Evolutionary conservation across 1,284 basidiomycete genomes (phyloP), one percentile per base, ranked within the genome.

Genomic region (Tylopilus orsonianus): DNA sequence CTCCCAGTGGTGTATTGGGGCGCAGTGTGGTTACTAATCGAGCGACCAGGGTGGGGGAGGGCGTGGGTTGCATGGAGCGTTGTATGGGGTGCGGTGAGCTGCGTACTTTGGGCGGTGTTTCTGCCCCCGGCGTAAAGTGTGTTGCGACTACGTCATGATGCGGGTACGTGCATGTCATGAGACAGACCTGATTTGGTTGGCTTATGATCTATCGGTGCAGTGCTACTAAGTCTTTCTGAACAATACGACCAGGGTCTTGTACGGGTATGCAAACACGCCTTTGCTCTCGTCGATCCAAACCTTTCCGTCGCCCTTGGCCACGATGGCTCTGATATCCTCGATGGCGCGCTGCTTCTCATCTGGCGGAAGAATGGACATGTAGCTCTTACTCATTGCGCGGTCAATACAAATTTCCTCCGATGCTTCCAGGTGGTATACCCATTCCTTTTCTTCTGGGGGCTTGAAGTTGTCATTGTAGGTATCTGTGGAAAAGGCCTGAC

Each of bases 1-100:
- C 77, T 94, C 67, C 95, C 95, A 0, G 72, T 87, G 39, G 71
- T 86, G 0, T 94, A 93, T 68, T 97, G 94, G 94, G 85, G 81
- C 12, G 83, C 85, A 4, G 83, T 90, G 1, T 74, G 75, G 66
- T 67, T 94, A 27, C 60, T 87, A 27, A 56, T 82, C 18, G 69
- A 75, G 52, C 61, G 71, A 33, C 75, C 75, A 5, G 54, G 50
- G n/a, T 68, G 66, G 61, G 81, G 80, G 4, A 68, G 57, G 50
- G 64, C 62, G 41, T 91, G 89, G 82, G 67, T 91, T 6, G 65
- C 64, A 8, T 97, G 93, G 85, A 83, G 82, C 40, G 64, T 87
- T 1, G 54, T 87, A 0, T 97, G 94, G 92, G 84, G 86, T 2
- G 66, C 74, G 1, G 62, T 85, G 5, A 85, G 84, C 5, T 67